phyloP scores from a whole-genome alignment of 192 early-diverging fungal species.

The Funneliformis mosseae region DNA sequence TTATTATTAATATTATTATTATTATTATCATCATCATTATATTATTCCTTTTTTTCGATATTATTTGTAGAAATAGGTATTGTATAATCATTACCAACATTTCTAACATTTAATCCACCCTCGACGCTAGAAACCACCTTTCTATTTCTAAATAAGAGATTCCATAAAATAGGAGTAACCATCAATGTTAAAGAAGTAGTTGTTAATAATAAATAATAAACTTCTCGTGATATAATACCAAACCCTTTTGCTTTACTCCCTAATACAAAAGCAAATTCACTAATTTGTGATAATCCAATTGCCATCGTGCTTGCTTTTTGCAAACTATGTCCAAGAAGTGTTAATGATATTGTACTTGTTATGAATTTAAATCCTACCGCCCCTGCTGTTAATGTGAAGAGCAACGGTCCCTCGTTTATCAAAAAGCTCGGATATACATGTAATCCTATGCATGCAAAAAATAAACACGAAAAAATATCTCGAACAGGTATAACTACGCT shows the following conservation, averaged over 20 bases:
- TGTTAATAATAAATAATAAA: constrained; percentile 57
- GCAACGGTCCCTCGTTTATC: constrained; percentile 47
- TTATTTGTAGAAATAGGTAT: no score
- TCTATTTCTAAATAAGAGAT: constrained; percentile 12
- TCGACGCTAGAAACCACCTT: not conserved
- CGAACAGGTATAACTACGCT: constrained; percentile 50
- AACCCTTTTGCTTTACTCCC: constrained; percentile 58
- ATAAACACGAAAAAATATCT: constrained; percentile 57
- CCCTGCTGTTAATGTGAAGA: constrained; percentile 46
- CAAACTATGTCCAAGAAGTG: constrained; percentile 44
- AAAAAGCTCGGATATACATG: constrained; percentile 63
- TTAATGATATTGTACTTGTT: constrained; percentile 41
- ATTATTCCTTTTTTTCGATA: no score
- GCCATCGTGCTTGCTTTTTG: constrained; percentile 43
- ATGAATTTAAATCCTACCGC: constrained; percentile 55
- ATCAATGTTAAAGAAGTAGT: constrained; percentile 53
- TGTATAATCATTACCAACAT: not conserved
- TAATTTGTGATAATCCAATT: constrained; percentile 58
- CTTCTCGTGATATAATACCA: constrained; percentile 53
- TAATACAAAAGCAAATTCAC: constrained; percentile 62
- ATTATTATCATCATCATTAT: no score
- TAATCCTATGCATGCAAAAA: constrained; percentile 62
- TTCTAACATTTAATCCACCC: not conserved
- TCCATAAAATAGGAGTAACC: constrained; percentile 58
- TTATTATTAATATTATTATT: no score